Base-by-base conservation (phyloP, 257 asterid species). In the Echium plantagineum region DNA sequence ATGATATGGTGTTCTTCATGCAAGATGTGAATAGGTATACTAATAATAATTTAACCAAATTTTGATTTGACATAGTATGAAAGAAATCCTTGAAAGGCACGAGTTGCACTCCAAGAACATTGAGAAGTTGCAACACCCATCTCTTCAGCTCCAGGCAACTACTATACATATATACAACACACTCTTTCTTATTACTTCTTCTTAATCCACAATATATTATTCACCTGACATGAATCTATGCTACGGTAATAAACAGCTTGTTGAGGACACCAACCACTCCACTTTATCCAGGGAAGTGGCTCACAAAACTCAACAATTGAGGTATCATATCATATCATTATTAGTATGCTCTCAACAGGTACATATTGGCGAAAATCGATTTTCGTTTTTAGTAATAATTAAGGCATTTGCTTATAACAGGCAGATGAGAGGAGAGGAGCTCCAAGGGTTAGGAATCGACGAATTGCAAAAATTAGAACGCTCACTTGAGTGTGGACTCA, bases 351-450 rank as follows among this genome's bases (percentile, higher is more conserved):
- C 1, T 9, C 24, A 24, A 56, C 32, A 28, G 2, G 7, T 28
- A 28, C 7, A 28, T 28, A 28, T 28, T 28, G 5, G 5, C 32
- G 6, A 28, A 28, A n/a, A 56, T 54, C 20, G 19, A 56, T 46
- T 48, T 10, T 21, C 59, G n/a, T 13, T 60, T 15, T 42, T 10
- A 64, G n/a, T 49, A 3, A 19, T 20, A 42, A 42, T 35, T n/a
- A n/a, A 53, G 7, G 38, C 57, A 5, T 63, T 30, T 63, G 63
- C 48, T 18, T 1, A 18, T 21, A 51, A 62, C 61, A 91, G 98
- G 83, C 89, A 71, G 70, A 84, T 91, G 95, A 84, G 96, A 64
- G 98, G 95, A 3, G 97, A 91, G 77, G 94, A 91, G 67, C 87
- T 91, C 47, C 89, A 81, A 63, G 95, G 84, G 21, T 73, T 88